Conservation (phyloP, 2,329 filamentous ascomycete genomes). For the Colletotrichum agaves region DNA sequence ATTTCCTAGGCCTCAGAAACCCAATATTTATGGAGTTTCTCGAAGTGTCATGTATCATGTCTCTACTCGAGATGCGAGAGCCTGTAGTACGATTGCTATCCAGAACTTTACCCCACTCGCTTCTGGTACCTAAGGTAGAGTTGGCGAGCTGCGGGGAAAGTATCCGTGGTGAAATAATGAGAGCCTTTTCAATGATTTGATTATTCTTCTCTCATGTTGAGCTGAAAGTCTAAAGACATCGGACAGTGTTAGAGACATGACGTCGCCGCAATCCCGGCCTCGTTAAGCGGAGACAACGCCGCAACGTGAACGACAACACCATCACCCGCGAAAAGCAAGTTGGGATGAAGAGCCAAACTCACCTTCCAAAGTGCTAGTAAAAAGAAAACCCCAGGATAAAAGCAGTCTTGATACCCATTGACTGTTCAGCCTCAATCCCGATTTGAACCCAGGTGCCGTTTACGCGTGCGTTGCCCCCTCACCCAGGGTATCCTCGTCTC, state of each 20-base stretch:
- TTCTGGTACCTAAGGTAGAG: too few species aligned
- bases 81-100: too few species aligned
- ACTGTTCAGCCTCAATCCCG: background rate
- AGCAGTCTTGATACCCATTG: background rate
- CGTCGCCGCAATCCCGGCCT: background rate
- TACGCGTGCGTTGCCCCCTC: background rate
- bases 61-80: too few species aligned
- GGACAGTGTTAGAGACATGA: conserved; percentile 5
- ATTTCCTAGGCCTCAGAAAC: too few species aligned
- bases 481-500: conserved; percentile 17
- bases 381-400: background rate
- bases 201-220: background rate
- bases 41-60: too few species aligned
- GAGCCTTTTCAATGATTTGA: background rate
- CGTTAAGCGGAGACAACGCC: background rate
- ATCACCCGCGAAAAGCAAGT: background rate
- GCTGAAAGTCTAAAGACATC: background rate
- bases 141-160: background rate
- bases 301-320: background rate
- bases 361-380: too few species aligned
- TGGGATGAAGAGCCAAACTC: too few species aligned
- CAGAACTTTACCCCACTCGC: too few species aligned
- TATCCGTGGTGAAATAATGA: background rate
- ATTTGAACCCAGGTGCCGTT: background rate
- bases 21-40: too few species aligned